Percentiles rank a stretch among this genome's conserved stretches.
Conservation (phyloP, 208 protist species). For the Crithidia acanthocephali region DNA sequence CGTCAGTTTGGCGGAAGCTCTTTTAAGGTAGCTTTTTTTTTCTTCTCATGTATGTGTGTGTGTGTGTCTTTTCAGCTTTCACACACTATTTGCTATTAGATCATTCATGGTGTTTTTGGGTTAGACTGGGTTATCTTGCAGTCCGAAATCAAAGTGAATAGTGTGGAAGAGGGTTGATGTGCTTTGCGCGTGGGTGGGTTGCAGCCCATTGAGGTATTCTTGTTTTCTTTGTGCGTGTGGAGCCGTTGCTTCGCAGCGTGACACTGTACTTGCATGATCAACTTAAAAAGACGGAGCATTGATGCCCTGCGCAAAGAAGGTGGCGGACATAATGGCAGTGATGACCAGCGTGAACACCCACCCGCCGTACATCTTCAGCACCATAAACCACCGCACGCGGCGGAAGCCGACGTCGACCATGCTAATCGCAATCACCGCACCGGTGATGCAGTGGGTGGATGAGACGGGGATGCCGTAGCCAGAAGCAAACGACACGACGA, state of each 20-base stretch:
- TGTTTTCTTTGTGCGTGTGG: no score
- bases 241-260: not conserved
- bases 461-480: slow-evolving; percentile 83
- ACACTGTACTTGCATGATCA: not conserved
- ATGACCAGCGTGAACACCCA: slow-evolving; percentile 72
- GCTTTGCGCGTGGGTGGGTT: no score
- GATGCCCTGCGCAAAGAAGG: slow-evolving; percentile 80
- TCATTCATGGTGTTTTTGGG: no score
- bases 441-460: slow-evolving; percentile 92
- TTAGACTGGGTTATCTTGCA: no score
- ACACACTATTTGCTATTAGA: no score
- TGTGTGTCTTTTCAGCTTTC: no score
- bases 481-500: slow-evolving; percentile 83
- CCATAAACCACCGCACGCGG: slow-evolving; percentile 72
- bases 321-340: slow-evolving; percentile 64
- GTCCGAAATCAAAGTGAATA: no score
- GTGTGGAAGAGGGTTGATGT: no score
- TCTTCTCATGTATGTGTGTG: no score
- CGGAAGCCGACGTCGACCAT: slow-evolving; percentile 73
- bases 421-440: slow-evolving; percentile 83
- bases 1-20: no score
- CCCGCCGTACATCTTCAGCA: slow-evolving; percentile 77
- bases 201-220: no score
- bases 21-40: no score
- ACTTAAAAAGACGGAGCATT: slow-evolving; percentile 42